Conservation (phyloP, 495 filamentous ascomycete genomes). For the Annulohypoxylon maeteangense region DNA sequence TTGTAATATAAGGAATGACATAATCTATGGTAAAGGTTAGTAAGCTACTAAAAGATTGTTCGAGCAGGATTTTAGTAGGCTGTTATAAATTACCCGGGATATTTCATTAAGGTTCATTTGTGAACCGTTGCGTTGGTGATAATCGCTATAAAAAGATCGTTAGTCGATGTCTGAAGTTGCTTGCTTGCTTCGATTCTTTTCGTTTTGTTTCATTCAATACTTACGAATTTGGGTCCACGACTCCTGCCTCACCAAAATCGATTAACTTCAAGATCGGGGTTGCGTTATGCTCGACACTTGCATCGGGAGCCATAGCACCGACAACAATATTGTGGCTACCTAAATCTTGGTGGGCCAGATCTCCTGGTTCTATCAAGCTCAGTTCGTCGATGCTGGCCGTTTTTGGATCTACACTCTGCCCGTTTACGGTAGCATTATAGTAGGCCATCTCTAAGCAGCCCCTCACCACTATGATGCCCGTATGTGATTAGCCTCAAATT, state of each 20-base stretch:
- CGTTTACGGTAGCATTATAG: not conserved
- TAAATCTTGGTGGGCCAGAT: slow-evolving; percentile 16
- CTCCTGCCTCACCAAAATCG: slow-evolving; percentile 19
- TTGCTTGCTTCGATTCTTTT: too few relatives aligned
- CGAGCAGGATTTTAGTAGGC: too few relatives aligned
- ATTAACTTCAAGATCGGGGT: slow-evolving; percentile 15
- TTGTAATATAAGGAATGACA: not conserved
- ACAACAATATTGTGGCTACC: not conserved
- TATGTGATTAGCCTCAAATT: not conserved
- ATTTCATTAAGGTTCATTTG: too few relatives aligned
- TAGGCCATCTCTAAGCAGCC: slow-evolving; percentile 28
- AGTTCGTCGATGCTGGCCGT: not conserved
- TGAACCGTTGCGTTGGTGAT: too few relatives aligned
- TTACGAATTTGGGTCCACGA: slow-evolving; percentile 6
- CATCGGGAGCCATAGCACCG: not conserved
- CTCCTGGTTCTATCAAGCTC: not conserved
- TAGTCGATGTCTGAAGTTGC: too few relatives aligned
- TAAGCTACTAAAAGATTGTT: too few relatives aligned
- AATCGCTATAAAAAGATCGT: too few relatives aligned
- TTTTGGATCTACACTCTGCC: not conserved
- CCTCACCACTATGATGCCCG: not conserved
- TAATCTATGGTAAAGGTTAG: too few relatives aligned
- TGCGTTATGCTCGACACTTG: slow-evolving; percentile 1
- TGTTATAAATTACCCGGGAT: too few relatives aligned
- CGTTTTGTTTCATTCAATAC: not conserved